Evolutionary conservation across 768 basidiomycete species (phyloP), one percentile per base, ranked within the genome.

Genomic region (Sutorius australiensis): DNA sequence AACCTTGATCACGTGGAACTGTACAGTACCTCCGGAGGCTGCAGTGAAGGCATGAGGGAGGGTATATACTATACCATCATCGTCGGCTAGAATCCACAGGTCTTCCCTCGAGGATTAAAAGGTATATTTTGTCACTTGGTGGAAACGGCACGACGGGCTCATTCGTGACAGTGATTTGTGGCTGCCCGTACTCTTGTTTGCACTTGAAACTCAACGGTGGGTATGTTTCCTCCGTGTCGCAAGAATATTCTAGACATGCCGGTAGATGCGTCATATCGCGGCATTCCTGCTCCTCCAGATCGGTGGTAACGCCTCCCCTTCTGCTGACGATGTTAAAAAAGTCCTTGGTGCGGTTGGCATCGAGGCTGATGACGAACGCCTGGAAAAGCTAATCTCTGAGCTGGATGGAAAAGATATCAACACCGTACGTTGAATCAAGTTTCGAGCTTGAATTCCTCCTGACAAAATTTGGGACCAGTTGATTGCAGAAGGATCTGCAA

Each of bases 261-360:
- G 11, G 30, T 61, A 89, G 87, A 93, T 93, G 91, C 89, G 89
- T 75, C 77, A 93, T 70, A 77, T 98, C 73, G 95, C 93, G 76
- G 92, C 93, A 61, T 98, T 97, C 80, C 85, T 99, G 55, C 92
- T 99, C 71, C 93, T 98, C 76, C 88, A 89, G 73, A 81, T 84
- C 69, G 97, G 93, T 61, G 97, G 97, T 51, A 98, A 98, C 68
- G 75, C 85, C 65, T 82, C 80, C 58, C 95, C 97, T 58, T 84
- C 87, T 55, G 90, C 89, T 50, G 80, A 66, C 42, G 95, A 98
- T 71, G 79, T 99, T 77, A 92, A 85, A 77, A 85, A 85, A 65
- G 83, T 98, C 67, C 86, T 99, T 62, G 73, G 66, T 50, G 77
- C 86, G 57, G 97, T 92, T 64, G 92, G 91, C 65, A 86, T 97